Base-by-base conservation (phyloP, 2,329 filamentous ascomycete genomes). In the Fusarium nanum region DNA sequence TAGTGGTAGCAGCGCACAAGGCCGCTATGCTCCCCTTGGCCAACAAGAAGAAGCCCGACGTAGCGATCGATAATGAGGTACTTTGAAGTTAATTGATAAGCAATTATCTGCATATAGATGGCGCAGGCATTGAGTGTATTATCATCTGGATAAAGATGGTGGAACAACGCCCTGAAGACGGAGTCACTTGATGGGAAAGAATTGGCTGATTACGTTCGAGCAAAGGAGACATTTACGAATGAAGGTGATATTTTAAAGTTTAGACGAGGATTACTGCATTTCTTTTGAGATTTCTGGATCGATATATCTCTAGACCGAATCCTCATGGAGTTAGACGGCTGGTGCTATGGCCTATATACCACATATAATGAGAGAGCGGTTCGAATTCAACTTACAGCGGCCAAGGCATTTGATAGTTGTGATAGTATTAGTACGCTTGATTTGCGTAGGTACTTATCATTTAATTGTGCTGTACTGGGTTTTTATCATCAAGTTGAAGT, bases 11-110 rank as follows among this genome's bases (percentile, higher is more conserved):
- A 82, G 81, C 49, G 76, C 79, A 13, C 81, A 82, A 68, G 81
- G 80, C n/a, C 79, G 79, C 40, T 83, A 83, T 72, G 76, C 81
- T 42, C 82, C 81, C 7, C 68, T 84, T 45, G 81, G 80, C 22
- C 82, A 83, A 61, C 77, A 79, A 55, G 81, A 83, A 55, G 79
- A 83, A n/a, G 73, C 66, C 32, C 71, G 68, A 46, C 76, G 76
- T 49, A 70, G 71, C 56, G 69, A 72, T 54, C 68, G 73, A 48
- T 73, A 66, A 77, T 68, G 65, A 58, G 49, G 56, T 63, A 47
- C 56, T 65, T 67, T 67, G 64, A 44, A 70, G 63, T 73, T 71
- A 53, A 61, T 72, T 56, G 63, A 73, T 75, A 76, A 69, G 67
- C 63, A 50, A 71, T 56, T 74, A 66, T 76, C 77, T 80, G 78